Evolutionary conservation across 2,329 filamentous ascomycete genomes (phyloP).

Genomic region (Fusarium paranaense): DNA sequence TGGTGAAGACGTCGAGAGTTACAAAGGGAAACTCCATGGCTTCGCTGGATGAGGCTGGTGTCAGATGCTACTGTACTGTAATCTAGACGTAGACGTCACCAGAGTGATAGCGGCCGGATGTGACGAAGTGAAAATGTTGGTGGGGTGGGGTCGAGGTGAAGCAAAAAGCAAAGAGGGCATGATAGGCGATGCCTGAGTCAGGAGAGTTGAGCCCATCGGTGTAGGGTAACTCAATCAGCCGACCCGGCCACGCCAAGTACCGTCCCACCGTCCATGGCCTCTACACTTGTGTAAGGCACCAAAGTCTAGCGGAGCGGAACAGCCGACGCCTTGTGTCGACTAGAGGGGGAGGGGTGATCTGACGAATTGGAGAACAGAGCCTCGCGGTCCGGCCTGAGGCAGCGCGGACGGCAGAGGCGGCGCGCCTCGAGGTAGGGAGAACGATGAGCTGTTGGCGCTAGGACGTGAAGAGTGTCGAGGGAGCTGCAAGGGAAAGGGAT

Average conservation of each 20-base stretch:
- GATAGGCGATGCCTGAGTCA: slow-evolving; percentile 20
- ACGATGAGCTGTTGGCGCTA: slow-evolving; percentile 13
- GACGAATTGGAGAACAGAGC: slow-evolving; percentile 29
- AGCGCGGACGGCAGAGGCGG: not conserved
- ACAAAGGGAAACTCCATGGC: slow-evolving; percentile 59
- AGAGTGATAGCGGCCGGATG: slow-evolving; percentile 5
- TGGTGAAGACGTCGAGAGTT: slow-evolving; percentile 70
- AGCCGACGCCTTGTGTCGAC: not conserved
- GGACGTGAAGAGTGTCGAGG: slow-evolving; percentile 16
- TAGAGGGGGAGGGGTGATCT: not conserved
- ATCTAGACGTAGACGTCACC: slow-evolving; percentile 25
- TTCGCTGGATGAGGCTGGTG: slow-evolving; percentile 9
- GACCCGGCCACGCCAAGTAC: not conserved
- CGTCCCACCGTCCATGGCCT: not conserved
- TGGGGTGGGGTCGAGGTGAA: slow-evolving; percentile 26
- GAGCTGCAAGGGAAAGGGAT: slow-evolving; percentile 34
- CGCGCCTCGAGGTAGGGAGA: slow-evolving; percentile 29
- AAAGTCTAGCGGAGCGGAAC: slow-evolving; percentile 19
- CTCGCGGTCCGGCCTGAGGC: not conserved
- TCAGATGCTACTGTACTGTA: not conserved
- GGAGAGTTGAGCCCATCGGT: slow-evolving; percentile 13
- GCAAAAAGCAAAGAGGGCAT: slow-evolving; percentile 9
- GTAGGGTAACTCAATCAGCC: slow-evolving; percentile 23
- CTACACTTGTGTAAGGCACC: slow-evolving; percentile 35
- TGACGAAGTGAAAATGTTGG: slow-evolving; percentile 27